These are phyloP conservation scores for Nakataea oryzae DNA, from an alignment of 2,329 filamentous ascomycete species.

Conservation along the genomic window DNA sequence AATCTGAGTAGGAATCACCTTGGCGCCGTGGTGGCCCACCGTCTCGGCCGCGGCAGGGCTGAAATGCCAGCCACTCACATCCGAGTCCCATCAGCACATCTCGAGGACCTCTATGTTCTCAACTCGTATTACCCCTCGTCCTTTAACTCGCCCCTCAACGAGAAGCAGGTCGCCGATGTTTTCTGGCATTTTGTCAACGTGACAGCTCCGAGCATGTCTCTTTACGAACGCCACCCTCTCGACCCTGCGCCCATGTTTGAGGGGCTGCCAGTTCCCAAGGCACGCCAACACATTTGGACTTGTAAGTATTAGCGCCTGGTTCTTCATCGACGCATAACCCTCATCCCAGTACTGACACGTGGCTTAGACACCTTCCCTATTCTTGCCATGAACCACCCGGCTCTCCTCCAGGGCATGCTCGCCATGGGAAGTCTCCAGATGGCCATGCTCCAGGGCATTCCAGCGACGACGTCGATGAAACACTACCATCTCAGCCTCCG, in stretches of 20 bases:
- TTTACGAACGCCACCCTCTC: slow-evolving; percentile 74
- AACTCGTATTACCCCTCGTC: slow-evolving; percentile 57
- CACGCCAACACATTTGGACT: slow-evolving; percentile 56
- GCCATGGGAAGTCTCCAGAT: slow-evolving; percentile 82
- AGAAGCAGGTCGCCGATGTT: slow-evolving; percentile 68
- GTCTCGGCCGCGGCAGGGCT: slow-evolving; percentile 19
- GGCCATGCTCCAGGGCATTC: slow-evolving; percentile 64
- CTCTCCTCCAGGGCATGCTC: slow-evolving; percentile 80
- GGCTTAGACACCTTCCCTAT: slow-evolving; percentile 64
- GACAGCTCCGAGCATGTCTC: slow-evolving; percentile 74
- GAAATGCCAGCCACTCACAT: slow-evolving; percentile 32
- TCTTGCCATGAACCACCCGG: slow-evolving; percentile 74
- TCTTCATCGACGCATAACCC: background rate
- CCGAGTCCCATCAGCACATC: slow-evolving; percentile 34
- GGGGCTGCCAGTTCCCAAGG: slow-evolving; percentile 31
- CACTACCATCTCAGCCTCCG: slow-evolving; percentile 85
- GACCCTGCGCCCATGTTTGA: slow-evolving; percentile 39
- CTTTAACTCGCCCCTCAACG: slow-evolving; percentile 62
- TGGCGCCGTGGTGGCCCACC: slow-evolving; percentile 25
- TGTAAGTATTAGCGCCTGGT: slow-evolving; percentile 31
- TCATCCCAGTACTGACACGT: background rate
- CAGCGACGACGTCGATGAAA: slow-evolving; percentile 71
- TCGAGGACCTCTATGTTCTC: slow-evolving; percentile 39
- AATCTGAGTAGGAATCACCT: slow-evolving; percentile 27
- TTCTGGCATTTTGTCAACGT: slow-evolving; percentile 91